Evolutionary conservation across 169 alveolate species (phyloP).

Genomic region (Plasmodium berghei): DNA sequence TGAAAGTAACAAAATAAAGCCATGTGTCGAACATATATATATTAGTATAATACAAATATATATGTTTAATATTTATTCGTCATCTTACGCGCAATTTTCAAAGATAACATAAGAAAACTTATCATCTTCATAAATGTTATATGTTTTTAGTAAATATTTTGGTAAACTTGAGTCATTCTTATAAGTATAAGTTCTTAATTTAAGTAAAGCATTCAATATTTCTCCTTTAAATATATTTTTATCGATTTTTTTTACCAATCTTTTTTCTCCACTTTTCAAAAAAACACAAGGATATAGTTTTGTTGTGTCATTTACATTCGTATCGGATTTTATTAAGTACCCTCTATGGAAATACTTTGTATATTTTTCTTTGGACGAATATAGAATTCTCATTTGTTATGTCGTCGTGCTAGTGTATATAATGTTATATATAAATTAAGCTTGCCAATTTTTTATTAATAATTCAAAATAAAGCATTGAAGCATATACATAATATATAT

Average conservation of each 20-base stretch:
- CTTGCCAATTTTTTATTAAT: no score
- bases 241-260: slow-evolving; percentile 17
- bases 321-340: slow-evolving; percentile 10
- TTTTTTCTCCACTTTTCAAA: slow-evolving; percentile 21
- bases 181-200: slow-evolving; percentile 32
- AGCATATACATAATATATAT: no score
- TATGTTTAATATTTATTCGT: background rate
- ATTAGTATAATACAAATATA: background rate
- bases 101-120: slow-evolving; percentile 33
- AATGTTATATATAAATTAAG: background rate
- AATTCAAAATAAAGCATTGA: no score
- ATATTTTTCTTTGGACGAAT: slow-evolving; percentile 24
- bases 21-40: background rate
- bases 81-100: slow-evolving; percentile 55
- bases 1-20: background rate
- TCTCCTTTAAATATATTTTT: slow-evolving; percentile 20
- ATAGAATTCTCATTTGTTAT: slow-evolving; percentile 28
- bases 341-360: slow-evolving; percentile 62
- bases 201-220: slow-evolving; percentile 7
- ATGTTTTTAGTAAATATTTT: slow-evolving; percentile 36
- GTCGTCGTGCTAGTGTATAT: background rate
- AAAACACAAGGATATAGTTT: slow-evolving; percentile 20
- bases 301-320: background rate
- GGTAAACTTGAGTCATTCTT: background rate
- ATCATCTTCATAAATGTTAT: slow-evolving; percentile 38